Conservation (phyloP, 805 yeast species). For the Saccharomyces eubayanus region DNA sequence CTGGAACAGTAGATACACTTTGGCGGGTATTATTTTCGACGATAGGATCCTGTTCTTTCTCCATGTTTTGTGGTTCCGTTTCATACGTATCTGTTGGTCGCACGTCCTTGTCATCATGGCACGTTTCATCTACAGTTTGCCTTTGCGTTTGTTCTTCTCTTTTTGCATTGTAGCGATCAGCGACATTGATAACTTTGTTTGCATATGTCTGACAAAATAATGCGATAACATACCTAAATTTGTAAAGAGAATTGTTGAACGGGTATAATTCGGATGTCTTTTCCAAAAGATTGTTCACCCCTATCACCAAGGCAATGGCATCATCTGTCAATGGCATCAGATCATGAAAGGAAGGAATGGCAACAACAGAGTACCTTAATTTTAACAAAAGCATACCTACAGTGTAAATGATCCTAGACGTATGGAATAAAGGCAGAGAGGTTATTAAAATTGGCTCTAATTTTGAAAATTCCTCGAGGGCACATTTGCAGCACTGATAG, state of each 20-base stretch:
- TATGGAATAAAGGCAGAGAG: slow-evolving; percentile 48
- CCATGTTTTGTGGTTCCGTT: background rate
- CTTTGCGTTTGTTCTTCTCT: background rate
- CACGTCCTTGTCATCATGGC: background rate
- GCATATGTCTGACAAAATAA: slow-evolving; percentile 55
- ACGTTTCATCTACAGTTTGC: background rate
- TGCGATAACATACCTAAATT: slow-evolving; percentile 47
- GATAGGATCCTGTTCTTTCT: background rate
- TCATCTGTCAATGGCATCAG: slow-evolving; percentile 41
- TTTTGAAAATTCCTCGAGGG: slow-evolving; percentile 41
- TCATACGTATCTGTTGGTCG: background rate
- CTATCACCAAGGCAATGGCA: slow-evolving; percentile 30
- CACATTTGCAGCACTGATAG: slow-evolving; percentile 44
- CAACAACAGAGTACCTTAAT: slow-evolving; percentile 45
- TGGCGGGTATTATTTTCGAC: background rate
- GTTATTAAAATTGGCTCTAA: slow-evolving; percentile 42
- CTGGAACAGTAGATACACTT: background rate
- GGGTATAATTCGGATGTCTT: slow-evolving; percentile 31
- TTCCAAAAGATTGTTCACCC: slow-evolving; percentile 21
- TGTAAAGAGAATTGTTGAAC: slow-evolving; percentile 43
- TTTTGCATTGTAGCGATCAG: slow-evolving; percentile 3
- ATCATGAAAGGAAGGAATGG: slow-evolving; percentile 40
- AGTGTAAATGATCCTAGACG: slow-evolving; percentile 52
- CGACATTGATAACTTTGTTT: slow-evolving; percentile 38
- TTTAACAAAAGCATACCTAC: slow-evolving; percentile 52